phyloP scores from a whole-genome alignment of 805 yeast species.

The Lipomyces kockii region DNA sequence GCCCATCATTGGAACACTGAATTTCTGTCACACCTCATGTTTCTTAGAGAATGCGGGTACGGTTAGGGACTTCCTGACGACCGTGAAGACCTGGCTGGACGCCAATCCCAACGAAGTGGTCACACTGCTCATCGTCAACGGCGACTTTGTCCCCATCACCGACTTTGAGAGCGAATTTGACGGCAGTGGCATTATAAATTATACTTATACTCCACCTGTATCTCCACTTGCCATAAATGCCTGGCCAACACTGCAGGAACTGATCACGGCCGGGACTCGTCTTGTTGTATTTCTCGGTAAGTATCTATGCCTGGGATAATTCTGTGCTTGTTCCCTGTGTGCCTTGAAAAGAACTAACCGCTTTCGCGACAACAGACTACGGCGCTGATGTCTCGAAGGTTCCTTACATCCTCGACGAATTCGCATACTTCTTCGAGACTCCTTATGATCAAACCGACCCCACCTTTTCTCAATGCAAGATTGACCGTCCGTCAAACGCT shows the following conservation, averaged over 20 bases:
- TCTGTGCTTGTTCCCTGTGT: too few species aligned
- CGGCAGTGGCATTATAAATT: not conserved
- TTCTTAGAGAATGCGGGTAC: not conserved
- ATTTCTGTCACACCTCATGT: not conserved
- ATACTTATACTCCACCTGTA: not conserved
- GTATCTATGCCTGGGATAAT: not conserved
- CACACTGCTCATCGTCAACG: slow-evolving; percentile 1
- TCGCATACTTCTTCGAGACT: slow-evolving; percentile 2
- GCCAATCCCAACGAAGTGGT: slow-evolving; percentile 1
- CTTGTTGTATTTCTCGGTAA: slow-evolving; percentile 3
- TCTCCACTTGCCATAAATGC: not conserved
- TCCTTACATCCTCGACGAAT: not conserved
- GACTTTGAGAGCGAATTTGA: slow-evolving; percentile 1
- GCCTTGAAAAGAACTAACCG: not conserved
- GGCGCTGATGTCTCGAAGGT: not conserved
- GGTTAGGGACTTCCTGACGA: not conserved
- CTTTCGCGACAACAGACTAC: not conserved
- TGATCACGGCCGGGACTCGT: slow-evolving; percentile 5
- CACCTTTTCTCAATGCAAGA: not conserved
- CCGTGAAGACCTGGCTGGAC: not conserved
- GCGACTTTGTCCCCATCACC: not conserved
- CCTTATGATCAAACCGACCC: not conserved
- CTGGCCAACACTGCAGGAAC: not conserved
- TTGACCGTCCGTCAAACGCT: slow-evolving; percentile 1
- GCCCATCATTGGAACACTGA: not conserved